Evolutionary conservation across 148 eudicot genomes (phyloP), one percentile per base, ranked within the genome.

Genomic region (Chenopodium album): DNA sequence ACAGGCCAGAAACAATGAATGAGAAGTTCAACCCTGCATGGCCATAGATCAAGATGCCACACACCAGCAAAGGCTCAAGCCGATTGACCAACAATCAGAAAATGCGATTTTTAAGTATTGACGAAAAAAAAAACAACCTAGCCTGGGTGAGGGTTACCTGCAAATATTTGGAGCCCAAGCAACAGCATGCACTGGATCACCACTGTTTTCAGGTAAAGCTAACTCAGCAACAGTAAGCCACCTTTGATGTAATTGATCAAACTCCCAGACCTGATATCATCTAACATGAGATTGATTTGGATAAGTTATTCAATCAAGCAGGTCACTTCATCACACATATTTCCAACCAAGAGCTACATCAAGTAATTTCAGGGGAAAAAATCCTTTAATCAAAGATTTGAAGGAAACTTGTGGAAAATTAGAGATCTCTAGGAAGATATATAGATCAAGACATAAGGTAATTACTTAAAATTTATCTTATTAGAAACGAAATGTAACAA

Each of bases 161-260:
- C 99, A 93, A 83, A 96, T 90, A 88, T 96, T 96, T 71, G 99
- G 94, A 77, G 99, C 98, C 98, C 98, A 96, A n/a, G 98, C 91
- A 85, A 94, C 92, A 70, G 92, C 80, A 89, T 87, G 85, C 77
- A 96, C 99, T 20, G 88, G 90, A 82, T 90, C 91, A 13, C 84
- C 89, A 76, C 83, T 89, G 78, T 94, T 97, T 77, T 84, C 93
- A 41, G 94, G 83, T 79, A 76, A 84, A 82, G 95, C 90, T 80
- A 96, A 87, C 85, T 92, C 99, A 4, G 98, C 99, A 84, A 96
- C 99, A 63, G 99, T 92, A 88, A 96, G 92, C 99, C 99, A 96
- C 89, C 98, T 94, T 84, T 96, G 99, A 87, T 96, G 97, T 79
- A 89, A 90, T 86, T 88, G 89, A 82, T 96, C 99, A 85, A 96